Conservation (phyloP, 495 filamentous ascomycete species). For the Penicillium turbatum region DNA sequence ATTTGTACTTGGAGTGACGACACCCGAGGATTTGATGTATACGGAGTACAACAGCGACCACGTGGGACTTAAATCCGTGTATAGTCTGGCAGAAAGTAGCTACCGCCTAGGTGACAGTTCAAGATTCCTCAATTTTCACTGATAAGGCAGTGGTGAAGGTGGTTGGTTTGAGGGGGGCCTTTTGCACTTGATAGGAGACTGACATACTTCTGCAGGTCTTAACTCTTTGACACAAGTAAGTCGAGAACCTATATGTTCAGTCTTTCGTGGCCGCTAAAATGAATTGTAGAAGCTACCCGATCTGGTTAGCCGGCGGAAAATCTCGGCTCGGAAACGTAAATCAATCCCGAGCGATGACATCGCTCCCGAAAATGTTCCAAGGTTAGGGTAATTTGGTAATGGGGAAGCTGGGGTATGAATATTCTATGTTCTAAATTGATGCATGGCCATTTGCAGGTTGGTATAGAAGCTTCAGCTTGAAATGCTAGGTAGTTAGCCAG, state of each 20-base stretch:
- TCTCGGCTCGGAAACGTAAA: slow-evolving; percentile 13
- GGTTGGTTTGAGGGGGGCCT: not conserved
- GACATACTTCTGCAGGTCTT: too few relatives aligned
- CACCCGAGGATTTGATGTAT: slow-evolving; percentile 1
- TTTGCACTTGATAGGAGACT: too few relatives aligned
- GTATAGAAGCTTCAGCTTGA: too few relatives aligned
- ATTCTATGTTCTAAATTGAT: too few relatives aligned
- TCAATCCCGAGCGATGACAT: slow-evolving; percentile 3
- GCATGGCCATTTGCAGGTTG: too few relatives aligned
- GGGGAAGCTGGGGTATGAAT: too few relatives aligned
- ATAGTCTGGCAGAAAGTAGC: not conserved
- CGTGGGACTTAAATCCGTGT: not conserved
- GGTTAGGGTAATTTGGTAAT: too few relatives aligned
- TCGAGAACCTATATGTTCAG: not conserved
- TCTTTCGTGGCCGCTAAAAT: not conserved
- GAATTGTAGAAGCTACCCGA: not conserved
- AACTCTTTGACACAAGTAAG: not conserved
- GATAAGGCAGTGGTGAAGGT: too few relatives aligned
- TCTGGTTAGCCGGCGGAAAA: slow-evolving; percentile 21
- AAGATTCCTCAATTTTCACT: too few relatives aligned
- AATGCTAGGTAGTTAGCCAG: too few relatives aligned
- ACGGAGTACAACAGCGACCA: not conserved
- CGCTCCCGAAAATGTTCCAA: slow-evolving; percentile 1
- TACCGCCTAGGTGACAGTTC: not conserved
- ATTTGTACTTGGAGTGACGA: slow-evolving; percentile 15